Percentiles rank a stretch among this genome's conserved stretches.
Conservation (phyloP, 1,139 yeast genomes). For the Hemisphaericaspora subhashii region DNA sequence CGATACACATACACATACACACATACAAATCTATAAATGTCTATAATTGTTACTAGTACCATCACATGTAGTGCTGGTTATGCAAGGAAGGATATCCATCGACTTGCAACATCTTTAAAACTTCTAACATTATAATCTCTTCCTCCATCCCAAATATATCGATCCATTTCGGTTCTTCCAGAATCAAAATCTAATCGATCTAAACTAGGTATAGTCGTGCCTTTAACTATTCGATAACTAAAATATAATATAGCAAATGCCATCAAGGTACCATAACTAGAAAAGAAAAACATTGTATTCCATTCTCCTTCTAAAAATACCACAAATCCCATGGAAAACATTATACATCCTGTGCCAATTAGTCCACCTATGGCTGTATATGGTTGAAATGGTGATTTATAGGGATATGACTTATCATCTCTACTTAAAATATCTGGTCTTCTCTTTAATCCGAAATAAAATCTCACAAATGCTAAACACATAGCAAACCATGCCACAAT, state of each 20-base stretch:
- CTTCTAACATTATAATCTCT: slow-evolving; percentile 40
- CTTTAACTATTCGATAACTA: slow-evolving; percentile 54
- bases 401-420: slow-evolving; percentile 70
- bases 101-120: slow-evolving; percentile 36
- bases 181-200: slow-evolving; percentile 74
- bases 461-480: slow-evolving; percentile 71
- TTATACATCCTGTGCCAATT: slow-evolving; percentile 52
- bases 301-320: slow-evolving; percentile 63
- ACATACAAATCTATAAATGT: too few relatives aligned
- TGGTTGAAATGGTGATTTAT: slow-evolving; percentile 76
- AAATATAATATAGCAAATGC: slow-evolving; percentile 54
- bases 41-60: neutral
- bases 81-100: slow-evolving; percentile 39
- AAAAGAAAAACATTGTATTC: slow-evolving; percentile 62
- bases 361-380: slow-evolving; percentile 70
- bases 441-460: slow-evolving; percentile 63
- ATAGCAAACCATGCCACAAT: slow-evolving; percentile 80
- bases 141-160: slow-evolving; percentile 71
- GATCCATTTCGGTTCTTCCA: slow-evolving; percentile 74
- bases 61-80: slow-evolving; percentile 10
- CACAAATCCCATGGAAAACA: slow-evolving; percentile 68
- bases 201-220: slow-evolving; percentile 58
- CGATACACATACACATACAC: too few relatives aligned
- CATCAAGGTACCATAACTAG: slow-evolving; percentile 66
- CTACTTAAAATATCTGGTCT: slow-evolving; percentile 67